phyloP scores from a whole-genome alignment of 257 asterid genomes.

The Solanum boliviense region DNA sequence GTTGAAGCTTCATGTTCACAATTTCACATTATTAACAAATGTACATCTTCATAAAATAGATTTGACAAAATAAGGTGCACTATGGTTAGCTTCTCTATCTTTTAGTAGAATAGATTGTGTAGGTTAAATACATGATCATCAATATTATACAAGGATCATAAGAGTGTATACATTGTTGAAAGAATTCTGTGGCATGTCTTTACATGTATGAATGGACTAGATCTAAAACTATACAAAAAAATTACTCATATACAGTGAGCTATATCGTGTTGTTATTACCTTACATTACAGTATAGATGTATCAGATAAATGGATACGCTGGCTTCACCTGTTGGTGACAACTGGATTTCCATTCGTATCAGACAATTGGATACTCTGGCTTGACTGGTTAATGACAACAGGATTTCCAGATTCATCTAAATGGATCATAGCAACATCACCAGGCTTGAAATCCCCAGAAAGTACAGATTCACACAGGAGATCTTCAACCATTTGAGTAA shows the following conservation, averaged over 20 bases:
- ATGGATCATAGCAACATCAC: conserved; percentile 60
- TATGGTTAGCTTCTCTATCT: background rate
- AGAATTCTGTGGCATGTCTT: background rate
- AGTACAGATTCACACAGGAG: conserved; percentile 77
- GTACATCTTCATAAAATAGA: background rate
- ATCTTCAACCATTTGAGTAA: conserved; percentile 70
- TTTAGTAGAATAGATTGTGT: background rate
- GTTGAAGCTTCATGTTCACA: background rate
- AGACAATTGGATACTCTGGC: conserved; percentile 33
- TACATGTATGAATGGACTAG: conserved; percentile 4
- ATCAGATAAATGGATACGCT: conserved; percentile 30
- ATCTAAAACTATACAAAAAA: conserved; percentile 4
- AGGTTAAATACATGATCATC: background rate
- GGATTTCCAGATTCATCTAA: conserved; percentile 79
- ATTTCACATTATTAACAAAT: background rate
- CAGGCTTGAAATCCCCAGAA: conserved; percentile 50
- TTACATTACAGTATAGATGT: conserved; percentile 12
- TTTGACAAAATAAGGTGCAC: background rate
- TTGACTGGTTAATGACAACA: conserved; percentile 41
- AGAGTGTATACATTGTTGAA: background rate
- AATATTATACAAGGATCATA: background rate
- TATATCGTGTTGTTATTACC: background rate
- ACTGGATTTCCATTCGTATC: conserved; percentile 56
- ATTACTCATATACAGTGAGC: background rate
- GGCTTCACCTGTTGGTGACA: conserved; percentile 36